Conservation (phyloP, 1,139 yeast species). For the Sugiyamaella japonica region DNA sequence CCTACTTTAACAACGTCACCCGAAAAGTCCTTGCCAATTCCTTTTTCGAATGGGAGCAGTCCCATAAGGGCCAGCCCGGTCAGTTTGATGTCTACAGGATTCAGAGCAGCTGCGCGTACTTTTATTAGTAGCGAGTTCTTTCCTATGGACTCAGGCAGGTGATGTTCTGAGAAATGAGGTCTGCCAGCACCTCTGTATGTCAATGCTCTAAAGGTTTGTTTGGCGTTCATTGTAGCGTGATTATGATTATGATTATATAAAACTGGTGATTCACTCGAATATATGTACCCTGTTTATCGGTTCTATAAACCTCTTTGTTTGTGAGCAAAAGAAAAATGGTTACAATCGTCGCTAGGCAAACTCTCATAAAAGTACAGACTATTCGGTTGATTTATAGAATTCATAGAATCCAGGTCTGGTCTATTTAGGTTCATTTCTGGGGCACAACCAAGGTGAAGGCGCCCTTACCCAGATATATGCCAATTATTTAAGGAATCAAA, state of each 20-base stretch:
- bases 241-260: not conserved
- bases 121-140: slow-evolving; percentile 55
- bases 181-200: not conserved
- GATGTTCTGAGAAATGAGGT: slow-evolving; percentile 42
- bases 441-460: too few species aligned
- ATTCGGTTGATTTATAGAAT: too few species aligned
- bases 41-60: slow-evolving; percentile 48
- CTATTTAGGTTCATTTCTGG: too few species aligned
- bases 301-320: too few species aligned
- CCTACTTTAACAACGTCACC: slow-evolving; percentile 68
- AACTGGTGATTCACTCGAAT: not conserved
- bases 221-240: not conserved
- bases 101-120: slow-evolving; percentile 58
- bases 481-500: too few species aligned
- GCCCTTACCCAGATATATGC: too few species aligned
- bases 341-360: too few species aligned
- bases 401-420: too few species aligned
- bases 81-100: slow-evolving; percentile 65
- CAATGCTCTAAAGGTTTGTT: not conserved
- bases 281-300: not conserved
- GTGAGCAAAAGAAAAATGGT: too few species aligned
- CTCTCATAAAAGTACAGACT: too few species aligned
- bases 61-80: slow-evolving; percentile 43
- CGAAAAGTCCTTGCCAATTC: slow-evolving; percentile 68
- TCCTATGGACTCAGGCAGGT: slow-evolving; percentile 45